Base-by-base conservation (phyloP, 1,284 basidiomycete genomes). In the Apiotrichum brassicae region DNA sequence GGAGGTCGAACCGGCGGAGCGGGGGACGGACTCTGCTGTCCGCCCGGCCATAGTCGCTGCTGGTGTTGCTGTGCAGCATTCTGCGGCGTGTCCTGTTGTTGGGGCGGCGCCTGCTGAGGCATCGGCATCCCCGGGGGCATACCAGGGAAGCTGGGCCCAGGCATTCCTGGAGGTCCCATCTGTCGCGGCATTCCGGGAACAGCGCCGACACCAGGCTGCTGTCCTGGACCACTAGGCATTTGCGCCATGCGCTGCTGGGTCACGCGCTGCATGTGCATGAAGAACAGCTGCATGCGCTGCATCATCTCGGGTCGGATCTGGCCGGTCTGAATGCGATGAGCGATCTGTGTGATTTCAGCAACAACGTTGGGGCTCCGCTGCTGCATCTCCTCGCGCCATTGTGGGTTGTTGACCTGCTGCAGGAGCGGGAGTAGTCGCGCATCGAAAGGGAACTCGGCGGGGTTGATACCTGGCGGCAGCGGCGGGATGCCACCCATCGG, bases 361-460 rank as follows among this genome's bases (percentile, higher is more conserved):
- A 66, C 22, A 0, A 48, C 37, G 6, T 51, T 43, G 3, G 67
- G 66, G 39, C 63, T 64, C n/a, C 60, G 54, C 9, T 57, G 51
- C 26, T 53, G 48, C 61, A 66, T 62, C n/a, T 61, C 57, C 7
- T 56, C 48, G 14, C 60, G 49, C 68, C 66, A 69, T 6, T 52
- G 43, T 2, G 60, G 57, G 40, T 70, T 58, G 36, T 54, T 56
- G 6, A 60, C 26, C 23, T 61, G 54, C 7, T 44, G 53, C 8
- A 69, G 43, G 20, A 58, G 48, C 0, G 62, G 49, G 3, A 70
- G 38, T 18, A 70, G 40, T n/a, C 64, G 54, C 4, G 54, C 61
- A 46, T 71, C 64, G 50, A 71, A 70, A 2, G 67, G 68, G 48
- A 70, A 72, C 46, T 67, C 67, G 38, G 58, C 51, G 18, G 54